A percentile compares a stretch with the other conserved stretches of the same genome.
Evolutionary conservation across 2,329 filamentous ascomycete species (phyloP).

Genomic region (Colletotrichum paranaense): DNA sequence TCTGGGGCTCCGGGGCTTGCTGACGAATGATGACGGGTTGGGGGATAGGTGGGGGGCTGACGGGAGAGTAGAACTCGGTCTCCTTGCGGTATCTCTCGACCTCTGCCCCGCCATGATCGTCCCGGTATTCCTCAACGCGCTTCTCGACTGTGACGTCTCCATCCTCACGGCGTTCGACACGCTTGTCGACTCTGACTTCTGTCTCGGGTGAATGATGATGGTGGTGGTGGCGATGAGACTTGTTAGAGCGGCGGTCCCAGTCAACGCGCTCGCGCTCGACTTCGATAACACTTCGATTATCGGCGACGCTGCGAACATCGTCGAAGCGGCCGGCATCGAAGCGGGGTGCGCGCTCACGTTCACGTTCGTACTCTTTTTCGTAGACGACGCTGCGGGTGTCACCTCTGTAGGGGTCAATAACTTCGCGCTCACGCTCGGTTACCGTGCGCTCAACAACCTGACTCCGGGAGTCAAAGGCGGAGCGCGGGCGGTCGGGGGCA

Average conservation of each 20-base stretch:
- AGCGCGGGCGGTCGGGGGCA: slow-evolving; percentile 62
- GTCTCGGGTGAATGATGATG: slow-evolving; percentile 43
- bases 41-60: slow-evolving; percentile 56
- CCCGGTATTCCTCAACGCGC: slow-evolving; percentile 61
- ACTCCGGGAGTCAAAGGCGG: slow-evolving; percentile 56
- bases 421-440: slow-evolving; percentile 34
- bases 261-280: slow-evolving; percentile 47
- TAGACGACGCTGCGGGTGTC: slow-evolving; percentile 44
- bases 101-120: slow-evolving; percentile 59
- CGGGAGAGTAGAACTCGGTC: slow-evolving; percentile 69
- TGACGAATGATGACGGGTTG: slow-evolving; percentile 67
- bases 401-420: slow-evolving; percentile 39
- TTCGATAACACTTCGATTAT: slow-evolving; percentile 51
- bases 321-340: slow-evolving; percentile 37
- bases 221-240: slow-evolving; percentile 35
- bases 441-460: slow-evolving; percentile 41
- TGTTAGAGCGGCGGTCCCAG: slow-evolving; percentile 47
- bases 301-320: slow-evolving; percentile 49
- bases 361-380: slow-evolving; percentile 45
- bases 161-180: slow-evolving; percentile 55
- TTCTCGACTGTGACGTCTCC: slow-evolving; percentile 67
- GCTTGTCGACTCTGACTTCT: slow-evolving; percentile 56
- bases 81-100: slow-evolving; percentile 71
- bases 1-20: slow-evolving; percentile 65
- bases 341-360: slow-evolving; percentile 28